Conservation (phyloP, 2,329 filamentous ascomycete genomes). For the Fusarium sp. region DNA sequence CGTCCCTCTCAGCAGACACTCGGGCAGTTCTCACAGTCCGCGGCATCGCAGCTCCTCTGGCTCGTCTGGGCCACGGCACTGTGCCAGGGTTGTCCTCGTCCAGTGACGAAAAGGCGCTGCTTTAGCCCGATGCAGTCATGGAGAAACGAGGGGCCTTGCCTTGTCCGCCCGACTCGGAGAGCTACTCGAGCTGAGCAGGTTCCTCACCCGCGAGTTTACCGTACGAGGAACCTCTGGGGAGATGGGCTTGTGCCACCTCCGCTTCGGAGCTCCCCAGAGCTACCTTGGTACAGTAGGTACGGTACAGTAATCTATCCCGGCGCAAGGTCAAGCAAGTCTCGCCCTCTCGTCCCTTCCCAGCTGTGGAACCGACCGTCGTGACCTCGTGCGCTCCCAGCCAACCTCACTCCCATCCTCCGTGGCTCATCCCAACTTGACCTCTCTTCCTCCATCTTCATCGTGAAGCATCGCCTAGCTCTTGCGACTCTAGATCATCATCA, state of each 20-base stretch:
- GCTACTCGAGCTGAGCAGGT: constrained; percentile 34
- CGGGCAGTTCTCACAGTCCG: constrained; percentile 38
- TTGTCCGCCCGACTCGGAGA: constrained; percentile 13
- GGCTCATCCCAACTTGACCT: constrained; percentile 37
- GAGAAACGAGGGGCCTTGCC: neutral
- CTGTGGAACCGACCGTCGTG: constrained; percentile 49
- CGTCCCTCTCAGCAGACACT: constrained; percentile 35
- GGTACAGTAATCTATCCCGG: neutral
- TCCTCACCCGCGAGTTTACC: constrained; percentile 38
- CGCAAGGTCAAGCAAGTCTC: constrained; percentile 17
- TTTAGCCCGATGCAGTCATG: constrained; percentile 40
- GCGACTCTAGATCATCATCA: constrained; percentile 16
- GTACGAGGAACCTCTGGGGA: constrained; percentile 36
- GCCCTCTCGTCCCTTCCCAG: constrained; percentile 3
- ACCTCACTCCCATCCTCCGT: constrained; percentile 40
- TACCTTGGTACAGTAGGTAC: neutral
- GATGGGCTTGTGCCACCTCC: constrained; percentile 38
- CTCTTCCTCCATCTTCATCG: constrained; percentile 27
- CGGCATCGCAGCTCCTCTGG: constrained; percentile 5
- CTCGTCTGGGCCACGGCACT: constrained; percentile 10
- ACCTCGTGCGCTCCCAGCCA: constrained; percentile 43
- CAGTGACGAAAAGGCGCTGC: constrained; percentile 36
- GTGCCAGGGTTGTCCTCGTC: constrained; percentile 26
- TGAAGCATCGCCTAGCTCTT: constrained; percentile 17
- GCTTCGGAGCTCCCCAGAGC: constrained; percentile 37